Conservation (phyloP, 345 rosid species). For the Brassica rapa region DNA sequence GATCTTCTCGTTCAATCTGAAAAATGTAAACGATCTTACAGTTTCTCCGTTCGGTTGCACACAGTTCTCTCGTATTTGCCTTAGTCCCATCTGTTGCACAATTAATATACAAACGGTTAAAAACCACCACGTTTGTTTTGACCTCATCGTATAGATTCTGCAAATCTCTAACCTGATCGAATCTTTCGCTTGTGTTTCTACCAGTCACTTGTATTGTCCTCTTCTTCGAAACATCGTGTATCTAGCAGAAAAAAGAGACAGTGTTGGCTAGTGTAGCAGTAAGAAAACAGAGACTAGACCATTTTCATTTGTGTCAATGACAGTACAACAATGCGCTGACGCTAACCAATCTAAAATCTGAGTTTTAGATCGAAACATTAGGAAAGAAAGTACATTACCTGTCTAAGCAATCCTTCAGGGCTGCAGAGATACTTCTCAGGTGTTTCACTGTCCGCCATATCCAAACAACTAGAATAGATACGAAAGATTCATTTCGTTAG, state of each 20-base stretch:
- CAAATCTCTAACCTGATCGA: slow-evolving; percentile 51
- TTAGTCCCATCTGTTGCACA: slow-evolving; percentile 53
- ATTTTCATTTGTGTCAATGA: not conserved
- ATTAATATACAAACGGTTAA: not conserved
- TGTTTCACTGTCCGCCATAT: slow-evolving; percentile 63
- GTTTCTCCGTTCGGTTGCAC: slow-evolving; percentile 56
- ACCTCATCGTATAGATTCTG: slow-evolving; percentile 14
- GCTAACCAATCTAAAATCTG: not conserved
- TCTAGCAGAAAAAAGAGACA: slow-evolving; percentile 41
- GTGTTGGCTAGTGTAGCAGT: slow-evolving; percentile 6
- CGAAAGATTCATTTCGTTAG: slow-evolving; percentile 16
- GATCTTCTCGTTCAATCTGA: slow-evolving; percentile 60
- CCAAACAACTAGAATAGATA: slow-evolving; percentile 52
- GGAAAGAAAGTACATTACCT: slow-evolving; percentile 41
- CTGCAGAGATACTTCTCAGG: slow-evolving; percentile 62
- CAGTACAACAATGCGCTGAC: not conserved
- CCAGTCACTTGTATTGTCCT: slow-evolving; percentile 58
- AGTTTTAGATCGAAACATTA: slow-evolving; percentile 1
- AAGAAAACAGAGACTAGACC: slow-evolving; percentile 22
- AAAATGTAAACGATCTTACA: slow-evolving; percentile 65
- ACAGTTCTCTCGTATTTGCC: slow-evolving; percentile 59
- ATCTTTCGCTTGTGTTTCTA: slow-evolving; percentile 57
- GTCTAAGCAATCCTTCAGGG: slow-evolving; percentile 67
- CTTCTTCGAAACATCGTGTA: slow-evolving; percentile 49
- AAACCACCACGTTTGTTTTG: not conserved